phyloP scores from a whole-genome alignment of 208 protist genomes.

The Novymonas esmeraldas region DNA sequence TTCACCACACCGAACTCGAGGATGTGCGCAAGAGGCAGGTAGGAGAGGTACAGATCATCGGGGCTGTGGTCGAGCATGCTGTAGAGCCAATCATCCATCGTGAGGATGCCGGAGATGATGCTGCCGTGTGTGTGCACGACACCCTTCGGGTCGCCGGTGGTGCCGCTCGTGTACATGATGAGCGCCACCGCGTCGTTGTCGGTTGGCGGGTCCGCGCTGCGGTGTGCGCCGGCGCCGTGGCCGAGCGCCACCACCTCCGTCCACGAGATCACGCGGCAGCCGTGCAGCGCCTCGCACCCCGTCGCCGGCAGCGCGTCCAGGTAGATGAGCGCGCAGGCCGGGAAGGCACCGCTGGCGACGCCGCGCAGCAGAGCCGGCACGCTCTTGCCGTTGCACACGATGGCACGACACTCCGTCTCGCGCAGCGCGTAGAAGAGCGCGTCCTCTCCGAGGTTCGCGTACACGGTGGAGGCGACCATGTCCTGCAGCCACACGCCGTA shows the following conservation, averaged over 20 bases:
- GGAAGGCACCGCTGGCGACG: slow-evolving; percentile 36
- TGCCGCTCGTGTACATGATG: slow-evolving; percentile 83
- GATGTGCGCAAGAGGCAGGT: slow-evolving; percentile 94
- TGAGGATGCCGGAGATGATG: slow-evolving; percentile 45
- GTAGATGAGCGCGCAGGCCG: slow-evolving; percentile 58
- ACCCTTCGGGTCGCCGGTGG: slow-evolving; percentile 91
- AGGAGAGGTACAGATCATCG: slow-evolving; percentile 80
- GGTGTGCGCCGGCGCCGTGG: slow-evolving; percentile 9
- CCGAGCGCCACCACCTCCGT: slow-evolving; percentile 52
- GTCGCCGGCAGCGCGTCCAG: slow-evolving; percentile 44
- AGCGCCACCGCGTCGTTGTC: slow-evolving; percentile 43
- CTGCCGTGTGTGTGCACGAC: slow-evolving; percentile 86
- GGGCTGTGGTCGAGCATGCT: slow-evolving; percentile 10
- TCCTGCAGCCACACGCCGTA: slow-evolving; percentile 74
- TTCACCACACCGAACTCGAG: slow-evolving; percentile 87
- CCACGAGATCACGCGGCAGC: slow-evolving; percentile 47
- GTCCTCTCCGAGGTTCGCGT: slow-evolving; percentile 84
- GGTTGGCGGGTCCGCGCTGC: slow-evolving; percentile 8
- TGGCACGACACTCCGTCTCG: slow-evolving; percentile 55
- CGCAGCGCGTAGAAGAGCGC: slow-evolving; percentile 65
- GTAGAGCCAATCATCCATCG: slow-evolving; percentile 56
- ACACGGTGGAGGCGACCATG: slow-evolving; percentile 75
- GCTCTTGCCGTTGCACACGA: slow-evolving; percentile 70
- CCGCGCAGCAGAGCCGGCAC: slow-evolving; percentile 50
- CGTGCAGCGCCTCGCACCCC: slow-evolving; percentile 9